A percentile compares a stretch with the other conserved stretches of the same genome.
Evolutionary conservation across 2,329 filamentous ascomycete genomes (phyloP).

Genomic region (Epichloe aotearoae): DNA sequence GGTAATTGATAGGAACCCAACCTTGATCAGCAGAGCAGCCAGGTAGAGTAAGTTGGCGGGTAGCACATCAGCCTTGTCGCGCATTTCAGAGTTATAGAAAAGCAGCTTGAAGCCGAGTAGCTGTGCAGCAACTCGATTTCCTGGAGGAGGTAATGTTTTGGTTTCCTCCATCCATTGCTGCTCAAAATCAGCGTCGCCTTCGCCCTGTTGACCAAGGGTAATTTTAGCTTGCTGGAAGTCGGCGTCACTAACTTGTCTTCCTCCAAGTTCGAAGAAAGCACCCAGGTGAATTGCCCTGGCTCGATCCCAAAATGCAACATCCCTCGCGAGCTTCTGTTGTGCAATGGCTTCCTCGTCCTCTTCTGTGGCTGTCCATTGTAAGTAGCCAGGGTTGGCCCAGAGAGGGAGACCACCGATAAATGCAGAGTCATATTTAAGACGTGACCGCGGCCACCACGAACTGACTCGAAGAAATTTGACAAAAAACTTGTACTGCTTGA

Average conservation of each 20-base stretch:
- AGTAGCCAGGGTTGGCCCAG: slow-evolving; percentile 69
- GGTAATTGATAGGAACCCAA: slow-evolving; percentile 84
- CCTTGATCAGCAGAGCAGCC: slow-evolving; percentile 84
- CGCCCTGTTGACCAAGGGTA: slow-evolving; percentile 22
- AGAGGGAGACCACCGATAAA: slow-evolving; percentile 56
- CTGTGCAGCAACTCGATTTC: slow-evolving; percentile 86
- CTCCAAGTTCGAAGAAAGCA: slow-evolving; percentile 83
- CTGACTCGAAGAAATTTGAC: slow-evolving; percentile 83
- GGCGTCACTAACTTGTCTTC: slow-evolving; percentile 49
- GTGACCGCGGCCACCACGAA: slow-evolving; percentile 86
- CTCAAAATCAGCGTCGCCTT: slow-evolving; percentile 42
- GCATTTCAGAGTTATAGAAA: slow-evolving; percentile 75
- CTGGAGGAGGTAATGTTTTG: slow-evolving; percentile 66
- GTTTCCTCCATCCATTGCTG: slow-evolving; percentile 69
- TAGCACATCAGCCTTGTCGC: slow-evolving; percentile 61
- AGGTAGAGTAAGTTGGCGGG: slow-evolving; percentile 90
- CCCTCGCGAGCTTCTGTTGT: slow-evolving; percentile 48
- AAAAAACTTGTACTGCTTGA: slow-evolving; percentile 90
- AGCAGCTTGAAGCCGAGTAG: slow-evolving; percentile 93
- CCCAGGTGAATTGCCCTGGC: slow-evolving; percentile 64
- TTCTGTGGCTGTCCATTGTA: slow-evolving; percentile 49
- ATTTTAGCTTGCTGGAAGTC: slow-evolving; percentile 35
- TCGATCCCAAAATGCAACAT: slow-evolving; percentile 66
- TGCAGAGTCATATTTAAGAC: slow-evolving; percentile 24
- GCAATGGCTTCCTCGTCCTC: slow-evolving; percentile 51